phyloP scores from a whole-genome alignment of 352 stramenopile species.

The Phytopythium mirpurense region DNA sequence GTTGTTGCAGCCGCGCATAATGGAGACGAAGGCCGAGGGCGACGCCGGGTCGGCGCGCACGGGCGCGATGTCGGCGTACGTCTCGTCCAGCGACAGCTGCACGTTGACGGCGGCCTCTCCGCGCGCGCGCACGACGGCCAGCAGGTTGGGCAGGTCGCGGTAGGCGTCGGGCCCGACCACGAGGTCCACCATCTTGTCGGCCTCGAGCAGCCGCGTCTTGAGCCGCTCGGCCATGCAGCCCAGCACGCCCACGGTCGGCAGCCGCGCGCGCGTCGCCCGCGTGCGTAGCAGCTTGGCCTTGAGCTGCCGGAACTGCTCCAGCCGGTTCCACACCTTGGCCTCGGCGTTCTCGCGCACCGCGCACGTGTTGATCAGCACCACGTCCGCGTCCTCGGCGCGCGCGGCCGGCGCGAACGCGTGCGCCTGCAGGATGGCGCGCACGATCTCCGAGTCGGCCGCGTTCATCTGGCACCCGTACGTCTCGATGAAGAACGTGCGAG shows the following conservation, averaged over 20 bases:
- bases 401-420: constrained; percentile 51
- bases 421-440: constrained; percentile 91
- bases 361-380: constrained; percentile 99
- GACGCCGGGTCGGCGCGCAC: constrained; percentile 81
- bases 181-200: constrained; percentile 95
- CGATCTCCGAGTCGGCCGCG: constrained; percentile 97
- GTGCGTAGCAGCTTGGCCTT: constrained; percentile 73
- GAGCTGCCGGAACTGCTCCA: constrained; percentile 72
- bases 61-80: constrained; percentile 97
- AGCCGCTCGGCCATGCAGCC: constrained; percentile 99
- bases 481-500: constrained; percentile 75
- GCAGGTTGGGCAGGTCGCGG: constrained; percentile 94
- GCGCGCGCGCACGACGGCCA: constrained; percentile 79
- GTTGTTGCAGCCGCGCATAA: constrained; percentile 99
- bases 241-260: constrained; percentile 92
- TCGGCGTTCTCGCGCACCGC: constrained; percentile 99
- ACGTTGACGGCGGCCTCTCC: constrained; percentile 90
- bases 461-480: constrained; percentile 99
- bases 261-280: constrained; percentile 29
- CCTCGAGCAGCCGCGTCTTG: constrained; percentile 94
- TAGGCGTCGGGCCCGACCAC: constrained; percentile 99
- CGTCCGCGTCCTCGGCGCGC: constrained; percentile 79
- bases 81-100: constrained; percentile 96
- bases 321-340: constrained; percentile 89
- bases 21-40: constrained; percentile 95